Conservation (phyloP, 176 grass and related monocot species). For the Rhynchospora breviuscula region DNA sequence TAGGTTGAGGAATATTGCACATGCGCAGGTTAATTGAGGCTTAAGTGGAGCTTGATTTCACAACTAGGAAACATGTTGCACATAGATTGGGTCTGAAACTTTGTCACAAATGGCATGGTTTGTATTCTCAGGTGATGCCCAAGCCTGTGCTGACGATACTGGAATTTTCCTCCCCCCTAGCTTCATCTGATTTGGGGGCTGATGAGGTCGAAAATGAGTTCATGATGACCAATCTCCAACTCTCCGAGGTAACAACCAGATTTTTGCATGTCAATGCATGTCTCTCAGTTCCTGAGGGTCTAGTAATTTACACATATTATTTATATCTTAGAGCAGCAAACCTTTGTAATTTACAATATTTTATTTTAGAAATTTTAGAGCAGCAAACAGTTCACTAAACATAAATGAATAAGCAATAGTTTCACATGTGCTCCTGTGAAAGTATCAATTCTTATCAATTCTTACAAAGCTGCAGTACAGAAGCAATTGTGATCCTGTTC, state of each 20-base stretch:
- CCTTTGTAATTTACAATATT: background rate
- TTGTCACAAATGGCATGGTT: background rate
- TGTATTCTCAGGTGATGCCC: slow-evolving; percentile 62
- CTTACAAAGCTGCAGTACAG: background rate
- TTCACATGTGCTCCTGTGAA: background rate
- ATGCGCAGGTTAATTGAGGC: no score
- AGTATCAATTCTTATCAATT: background rate
- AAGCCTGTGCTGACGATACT: slow-evolving; percentile 81
- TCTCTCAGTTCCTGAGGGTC: background rate
- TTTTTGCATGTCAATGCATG: slow-evolving; percentile 4
- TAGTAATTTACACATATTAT: background rate
- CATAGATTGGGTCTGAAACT: no score
- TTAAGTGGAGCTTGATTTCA: no score
- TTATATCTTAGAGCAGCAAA: background rate
- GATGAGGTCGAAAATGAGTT: slow-evolving; percentile 87
- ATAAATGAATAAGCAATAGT: background rate
- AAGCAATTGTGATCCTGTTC: background rate
- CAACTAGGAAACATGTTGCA: no score
- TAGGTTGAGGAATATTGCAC: no score
- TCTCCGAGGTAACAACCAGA: slow-evolving; percentile 60
- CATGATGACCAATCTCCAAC: slow-evolving; percentile 66
- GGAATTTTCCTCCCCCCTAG: slow-evolving; percentile 61
- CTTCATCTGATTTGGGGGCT: slow-evolving; percentile 81
- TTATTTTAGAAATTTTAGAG: background rate
- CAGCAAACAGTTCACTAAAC: background rate